Base-by-base conservation (phyloP, 768 basidiomycete species). In the Suillus fuscotomentosus region DNA sequence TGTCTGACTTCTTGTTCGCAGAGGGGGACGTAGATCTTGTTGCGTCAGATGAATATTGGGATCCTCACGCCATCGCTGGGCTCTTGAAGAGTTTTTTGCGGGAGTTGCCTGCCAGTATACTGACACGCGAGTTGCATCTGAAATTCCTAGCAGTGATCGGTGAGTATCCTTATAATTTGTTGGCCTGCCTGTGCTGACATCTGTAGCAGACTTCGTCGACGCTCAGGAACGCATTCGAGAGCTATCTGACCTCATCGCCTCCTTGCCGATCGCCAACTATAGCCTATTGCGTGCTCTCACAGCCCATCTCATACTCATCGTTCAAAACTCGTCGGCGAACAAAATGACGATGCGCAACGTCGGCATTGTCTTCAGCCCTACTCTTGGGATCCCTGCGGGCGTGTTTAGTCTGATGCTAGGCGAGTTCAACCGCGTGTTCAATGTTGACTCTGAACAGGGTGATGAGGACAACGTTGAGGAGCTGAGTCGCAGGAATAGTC, bases 301-400 rank as follows among this genome's bases (percentile, higher is more conserved):
- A 2, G 94, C 96, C 31, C 97, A 99, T 77, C 82, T 99, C 66
- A 97, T 98, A 69, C 82, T 95, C 51, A 92, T 99, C 70, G 95
- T 99, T 53, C 90, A 94, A 76, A 95, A 99, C 73, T 86, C 95
- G 20, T 70, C 83, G 50, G 79, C 91, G 64, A 97, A 97, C 87
- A 99, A 96, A 82, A 99, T 99, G 97, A 96, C 92, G 48, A 90
- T 99, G 87, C 88, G 97, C 54, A 99, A 99, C 74, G 94, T 99
- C 34, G 96, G 97, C 20, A 99, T 99, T 65, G 97, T 99, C 27
- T 98, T 99, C 79, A 96, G 95, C 68, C 97, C 97, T 2, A 99
- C 97, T 0, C 82, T 99, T 14, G 95, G 95, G 51, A 97, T 99
- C 70, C 97, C 97, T n/a, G 97, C 97, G 3, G 94, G 94, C 8